Evolutionary conservation across 305 asterid species (phyloP), one percentile per base, ranked within the genome.

Genomic region (Andrographis paniculata): DNA sequence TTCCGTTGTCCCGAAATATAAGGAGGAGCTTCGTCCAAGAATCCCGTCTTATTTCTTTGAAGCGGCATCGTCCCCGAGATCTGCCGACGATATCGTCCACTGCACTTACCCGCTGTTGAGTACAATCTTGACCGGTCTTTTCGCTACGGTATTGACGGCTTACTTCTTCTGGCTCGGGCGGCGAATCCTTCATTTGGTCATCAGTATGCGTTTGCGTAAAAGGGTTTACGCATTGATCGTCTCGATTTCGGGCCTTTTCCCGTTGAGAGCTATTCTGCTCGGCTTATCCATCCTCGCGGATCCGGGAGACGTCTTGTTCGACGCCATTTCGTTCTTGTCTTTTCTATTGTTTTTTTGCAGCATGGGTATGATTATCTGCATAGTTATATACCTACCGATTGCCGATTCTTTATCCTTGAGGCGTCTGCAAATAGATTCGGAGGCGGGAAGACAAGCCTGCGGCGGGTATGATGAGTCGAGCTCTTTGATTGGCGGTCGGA

Each of bases 101-200:
- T 86, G 95, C 78, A 68, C 78, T 47, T 86, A 77, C 72, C 95
- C 95, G 35, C 56, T 86, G 33, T 42, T 73, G 62, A 86, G 86
- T 64, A 79, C 75, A 38, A 60, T 78, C 44, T 48, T 73, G 39
- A 80, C 71, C n/a, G 88, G 95, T 41, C 61, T 82, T 42, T 86
- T 82, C 56, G 69, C 78, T 17, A 61, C 79, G 17, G 52, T 77
- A 10, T 60, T 82, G 35, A 62, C 78, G 3, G 52, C 53, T 6
- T 86, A 82, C 72, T 36, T 75, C 42, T 65, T 74, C 61, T 77
- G 88, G 80, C 78, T 82, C 22, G 95, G 94, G 38, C 53, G 94
- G 65, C 62, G 53, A 45, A 73, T 86, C 53, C 71, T 79, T 57
- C 75, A 66, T 59, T 48, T 73, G 74, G 85, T 86, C 47, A 82